These are phyloP conservation scores for Plantago coronopus DNA, from an alignment of 305 asterid genomes.

Conservation along the genomic window DNA sequence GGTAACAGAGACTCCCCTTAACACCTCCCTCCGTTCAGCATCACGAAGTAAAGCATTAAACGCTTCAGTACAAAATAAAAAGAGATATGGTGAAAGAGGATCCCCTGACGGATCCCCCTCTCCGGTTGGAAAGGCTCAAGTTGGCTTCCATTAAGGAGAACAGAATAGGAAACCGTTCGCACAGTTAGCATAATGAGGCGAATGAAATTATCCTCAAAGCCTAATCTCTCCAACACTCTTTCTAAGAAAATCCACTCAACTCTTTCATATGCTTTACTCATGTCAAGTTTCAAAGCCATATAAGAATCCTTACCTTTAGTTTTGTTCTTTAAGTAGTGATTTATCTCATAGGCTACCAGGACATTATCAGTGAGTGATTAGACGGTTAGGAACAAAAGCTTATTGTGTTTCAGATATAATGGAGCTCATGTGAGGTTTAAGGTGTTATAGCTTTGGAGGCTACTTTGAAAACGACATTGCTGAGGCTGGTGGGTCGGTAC, in stretches of 20 bases:
- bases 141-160: neutral
- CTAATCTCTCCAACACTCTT: neutral
- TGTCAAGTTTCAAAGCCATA: neutral
- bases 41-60: neutral
- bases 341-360: neutral
- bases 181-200: neutral
- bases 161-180: rapidly evolving
- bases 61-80: neutral
- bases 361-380: conserved; percentile 2
- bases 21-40: rapidly evolving
- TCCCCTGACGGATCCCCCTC: neutral
- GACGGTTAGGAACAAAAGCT: neutral
- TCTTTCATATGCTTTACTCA: conserved; percentile 2
- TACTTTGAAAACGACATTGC: neutral
- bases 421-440: neutral
- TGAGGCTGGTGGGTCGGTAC: too few species aligned
- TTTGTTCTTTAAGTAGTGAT: neutral
- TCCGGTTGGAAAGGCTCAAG: neutral
- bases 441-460: neutral
- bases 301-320: neutral
- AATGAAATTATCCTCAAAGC: neutral
- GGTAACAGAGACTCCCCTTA: neutral
- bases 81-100: neutral
- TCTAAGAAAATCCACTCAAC: neutral
- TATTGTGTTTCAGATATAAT: neutral